These are phyloP conservation scores for Penicillium cosmopolitanum DNA, from an alignment of 495 filamentous ascomycete genomes.

Conservation along the genomic window DNA sequence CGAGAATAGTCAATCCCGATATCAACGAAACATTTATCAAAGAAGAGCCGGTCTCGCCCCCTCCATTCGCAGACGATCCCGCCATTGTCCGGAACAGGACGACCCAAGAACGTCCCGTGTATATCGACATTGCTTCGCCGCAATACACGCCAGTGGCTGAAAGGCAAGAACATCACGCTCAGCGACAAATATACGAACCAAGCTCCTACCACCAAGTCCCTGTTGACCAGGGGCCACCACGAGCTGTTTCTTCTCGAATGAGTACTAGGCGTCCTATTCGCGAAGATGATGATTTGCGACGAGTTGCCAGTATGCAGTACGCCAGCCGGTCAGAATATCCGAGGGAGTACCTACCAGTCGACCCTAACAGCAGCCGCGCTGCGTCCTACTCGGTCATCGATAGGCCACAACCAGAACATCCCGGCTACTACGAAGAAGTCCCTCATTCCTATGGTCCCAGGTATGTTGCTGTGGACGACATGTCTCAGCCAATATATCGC, in stretches of 20 bases:
- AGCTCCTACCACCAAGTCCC: slow-evolving; percentile 43
- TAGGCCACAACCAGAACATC: slow-evolving; percentile 46
- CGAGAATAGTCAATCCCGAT: slow-evolving; percentile 34
- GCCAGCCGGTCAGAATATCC: slow-evolving; percentile 54
- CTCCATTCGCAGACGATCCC: slow-evolving; percentile 63
- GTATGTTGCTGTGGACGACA: slow-evolving; percentile 57
- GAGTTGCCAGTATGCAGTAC: slow-evolving; percentile 62
- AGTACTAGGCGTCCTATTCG: slow-evolving; percentile 45
- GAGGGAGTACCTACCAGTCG: slow-evolving; percentile 46
- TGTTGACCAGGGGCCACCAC: slow-evolving; percentile 39
- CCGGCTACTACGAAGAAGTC: slow-evolving; percentile 62
- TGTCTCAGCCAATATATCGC: slow-evolving; percentile 56
- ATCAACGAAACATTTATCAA: slow-evolving; percentile 71
- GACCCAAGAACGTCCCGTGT: slow-evolving; percentile 48
- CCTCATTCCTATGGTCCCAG: slow-evolving; percentile 43
- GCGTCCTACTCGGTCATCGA: slow-evolving; percentile 66
- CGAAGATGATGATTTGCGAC: slow-evolving; percentile 60
- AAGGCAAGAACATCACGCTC: slow-evolving; percentile 34
- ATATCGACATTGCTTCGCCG: slow-evolving; percentile 53
- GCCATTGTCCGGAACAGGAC: slow-evolving; percentile 47
- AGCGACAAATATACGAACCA: slow-evolving; percentile 40
- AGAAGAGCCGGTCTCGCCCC: slow-evolving; percentile 82
- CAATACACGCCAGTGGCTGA: slow-evolving; percentile 48
- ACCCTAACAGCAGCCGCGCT: slow-evolving; percentile 55
- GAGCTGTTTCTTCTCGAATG: slow-evolving; percentile 51